These are phyloP conservation scores for Alternaria angustiovoidea DNA, from an alignment of 2,329 filamentous ascomycete species.

Conservation along the genomic window DNA sequence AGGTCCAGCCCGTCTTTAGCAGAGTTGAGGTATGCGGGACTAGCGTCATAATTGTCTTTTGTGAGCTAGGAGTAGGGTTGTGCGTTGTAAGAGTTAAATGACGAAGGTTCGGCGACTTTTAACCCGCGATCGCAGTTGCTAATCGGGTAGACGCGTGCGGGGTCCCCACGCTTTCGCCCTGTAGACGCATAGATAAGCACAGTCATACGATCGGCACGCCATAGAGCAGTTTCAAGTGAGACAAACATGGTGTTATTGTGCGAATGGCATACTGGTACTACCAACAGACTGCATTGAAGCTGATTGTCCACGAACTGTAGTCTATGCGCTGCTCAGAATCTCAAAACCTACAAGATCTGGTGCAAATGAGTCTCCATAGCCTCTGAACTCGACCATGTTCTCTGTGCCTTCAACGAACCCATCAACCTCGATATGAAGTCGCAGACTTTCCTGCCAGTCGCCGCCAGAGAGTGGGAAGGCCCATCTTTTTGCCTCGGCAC, in stretches of 20 bases:
- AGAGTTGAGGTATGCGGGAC: constrained; percentile 8
- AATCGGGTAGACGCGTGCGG: not conserved
- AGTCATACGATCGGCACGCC: not conserved
- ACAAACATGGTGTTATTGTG: too few relatives aligned
- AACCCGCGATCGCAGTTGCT: not conserved
- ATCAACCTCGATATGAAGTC: constrained; percentile 36
- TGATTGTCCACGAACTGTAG: not conserved
- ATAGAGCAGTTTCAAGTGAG: not conserved
- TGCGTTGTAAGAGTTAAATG: not conserved
- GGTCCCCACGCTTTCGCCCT: not conserved
- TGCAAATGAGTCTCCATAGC: constrained; percentile 24
- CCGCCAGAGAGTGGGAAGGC: constrained; percentile 53
- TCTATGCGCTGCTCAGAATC: constrained; percentile 23
- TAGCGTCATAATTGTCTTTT: not conserved
- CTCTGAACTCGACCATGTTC: constrained; percentile 34
- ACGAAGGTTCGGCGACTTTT: constrained; percentile 2
- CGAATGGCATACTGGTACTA: not conserved
- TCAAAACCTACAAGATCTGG: constrained; percentile 45
- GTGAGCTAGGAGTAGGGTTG: not conserved
- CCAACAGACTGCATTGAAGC: not conserved
- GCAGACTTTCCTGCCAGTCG: constrained; percentile 48
- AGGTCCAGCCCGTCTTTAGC: constrained; percentile 49
- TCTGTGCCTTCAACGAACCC: constrained; percentile 35
- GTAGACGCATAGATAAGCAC: not conserved
- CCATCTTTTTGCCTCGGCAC: constrained; percentile 44